Base-by-base conservation (phyloP, 208 protist genomes). In the Polymyxa betae region DNA sequence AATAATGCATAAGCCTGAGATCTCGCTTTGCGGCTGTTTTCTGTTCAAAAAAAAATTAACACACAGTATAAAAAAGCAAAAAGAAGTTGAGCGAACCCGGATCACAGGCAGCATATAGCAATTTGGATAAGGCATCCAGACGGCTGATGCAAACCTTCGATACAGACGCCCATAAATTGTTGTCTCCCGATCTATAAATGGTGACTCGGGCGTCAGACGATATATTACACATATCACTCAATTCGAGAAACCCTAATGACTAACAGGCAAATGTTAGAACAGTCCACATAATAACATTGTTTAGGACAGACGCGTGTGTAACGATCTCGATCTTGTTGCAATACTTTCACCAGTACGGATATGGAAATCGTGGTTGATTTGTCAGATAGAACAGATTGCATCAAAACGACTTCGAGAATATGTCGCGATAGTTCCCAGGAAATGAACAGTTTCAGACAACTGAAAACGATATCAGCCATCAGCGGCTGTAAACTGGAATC, bases 361-460 rank as follows among this genome's bases (percentile, higher is more conserved):
- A 82, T n/a, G 5, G 72, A 82, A 35, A 82, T 82, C 16, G 72
- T 38, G 72, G n/a, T 82, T 35, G 5, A 38, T 5, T 5, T 5
- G n/a, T 82, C 72, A 35, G 35, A 5, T 43, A 82, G n/a, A 82
- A 82, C 35, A 5, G 35, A 45, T 35, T 82, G 72, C 72, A n/a
- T 82, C n/a, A 82, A 82, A 45, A 43, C 72, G n/a, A 35, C 72
- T 35, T 82, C 35, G n/a, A 82, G 5, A 43, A 82, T n/a, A 35
- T 82, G 72, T 16, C 72, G 72, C n/a, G 40, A 43, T n/a, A 43
- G 5, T n/a, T 82, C 72, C 72, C 72, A 82, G 16, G 72, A 82
- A 20, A 82, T 38, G 72, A 82, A 35, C 72, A 82, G 5, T 43
- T 45, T 5, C 5, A 43, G 24, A 29, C 12, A 5, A 60, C 49